Evolutionary conservation across 1,284 basidiomycete genomes (phyloP), one percentile per base, ranked within the genome.

Genomic region (Phellinidium pouzarii): DNA sequence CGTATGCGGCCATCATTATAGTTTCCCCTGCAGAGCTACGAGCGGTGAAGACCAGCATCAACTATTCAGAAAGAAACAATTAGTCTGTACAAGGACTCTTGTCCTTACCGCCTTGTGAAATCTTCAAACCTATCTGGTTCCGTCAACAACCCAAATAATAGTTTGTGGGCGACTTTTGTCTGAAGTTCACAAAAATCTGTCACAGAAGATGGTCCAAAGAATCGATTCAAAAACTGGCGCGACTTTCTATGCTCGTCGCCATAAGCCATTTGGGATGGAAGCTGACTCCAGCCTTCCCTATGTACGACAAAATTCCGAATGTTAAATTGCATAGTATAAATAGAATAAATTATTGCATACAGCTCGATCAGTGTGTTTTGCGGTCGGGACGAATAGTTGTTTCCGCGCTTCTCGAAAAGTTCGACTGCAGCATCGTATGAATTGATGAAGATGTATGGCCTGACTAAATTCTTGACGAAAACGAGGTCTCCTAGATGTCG

Each of bases 241-340:
- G 60, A 53, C 22, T 46, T 50, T 22, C 62, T 48, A 59, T 63
- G 62, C 27, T 46, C 41, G 7, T 61, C 55, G n/a, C 61, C 60
- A 38, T 66, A 64, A 2, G 54, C 58, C 37, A 59, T 53, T 26
- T 62, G 19, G 2, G 26, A 36, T 7, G 42, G 19, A n/a, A 42
- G 26, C 48, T 44, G 50, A n/a, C 40, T 37, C 48, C 41, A 55
- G 11, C 53, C 53, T 51, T 44, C 22, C 14, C 49, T 44, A 19
- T 3, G 19, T 4, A 1, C 20, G 8, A n/a, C 2, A 29, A 11
- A 5, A 8, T 5, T 17, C 8, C 44, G 31, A 14, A 11, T 29
- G 14, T 3, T 29, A 11, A 14, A 17, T n/a, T 4, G 20, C 14
- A 9, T 14, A 9, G 26, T 8, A 36, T 20, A 11, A 37, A 9